Base-by-base conservation (phyloP, 2,329 filamentous ascomycete genomes). In the Colletotrichum sansevieriae region DNA sequence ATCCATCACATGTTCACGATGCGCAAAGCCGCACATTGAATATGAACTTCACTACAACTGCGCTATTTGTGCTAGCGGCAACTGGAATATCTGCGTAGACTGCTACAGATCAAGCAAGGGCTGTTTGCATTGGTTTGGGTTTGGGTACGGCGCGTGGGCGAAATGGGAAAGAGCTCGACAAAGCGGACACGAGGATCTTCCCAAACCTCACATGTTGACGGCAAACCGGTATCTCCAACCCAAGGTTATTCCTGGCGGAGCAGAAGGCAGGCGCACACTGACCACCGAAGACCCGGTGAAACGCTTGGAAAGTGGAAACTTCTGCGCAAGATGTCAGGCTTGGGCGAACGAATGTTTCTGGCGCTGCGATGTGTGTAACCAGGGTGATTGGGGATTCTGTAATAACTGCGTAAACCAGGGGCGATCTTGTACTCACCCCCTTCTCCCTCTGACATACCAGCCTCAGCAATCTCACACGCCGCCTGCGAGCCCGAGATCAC, bases 371-470 rank as follows among this genome's bases (percentile, higher is more conserved):
- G 78, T 86, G 29, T 98, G 95, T 80, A 97, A 97, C 74, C 90
- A 96, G 71, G 95, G 94, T 5, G 95, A 97, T 75, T 98, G 95
- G 95, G 95, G 95, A 0, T 98, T 93, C 77, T 98, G 95, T 80
- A 94, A 95, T 74, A 82, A 86, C 69, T 98, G 95, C 72, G 93
- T 97, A 35, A 95, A 95, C 68, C 90, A 91, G 77, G 94, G 93
- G 15, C 86, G 86, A 68, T 92, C 90, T 68, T 98, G 95, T 79
- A 92, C 90, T 0, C 95, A 98, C 75, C 85, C 92, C 7, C 84
- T 98, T 0, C 83, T 97, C 0, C 93, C 95, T 0, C 83, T 97
- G 51, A 88, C 90, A 1, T 91, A 94, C 72, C 84, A 87, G 51
- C 78, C 81, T 33, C 74, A 77, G 1, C 74, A 78, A 9, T 72